Conservation (phyloP, 2,329 filamentous ascomycete species). For the Botrytis pseudocinerea region DNA sequence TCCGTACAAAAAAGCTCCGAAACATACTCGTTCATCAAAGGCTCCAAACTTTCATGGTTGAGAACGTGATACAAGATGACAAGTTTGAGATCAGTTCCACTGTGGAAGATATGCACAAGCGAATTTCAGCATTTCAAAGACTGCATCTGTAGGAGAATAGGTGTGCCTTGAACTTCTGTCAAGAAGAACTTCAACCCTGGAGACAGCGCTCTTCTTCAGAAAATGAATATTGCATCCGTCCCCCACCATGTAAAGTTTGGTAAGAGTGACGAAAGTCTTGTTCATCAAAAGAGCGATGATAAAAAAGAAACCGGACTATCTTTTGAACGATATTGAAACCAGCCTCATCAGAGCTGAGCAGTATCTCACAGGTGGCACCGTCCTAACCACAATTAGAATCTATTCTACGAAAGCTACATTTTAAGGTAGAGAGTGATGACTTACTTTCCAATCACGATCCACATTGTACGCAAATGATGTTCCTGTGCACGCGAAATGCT, state of each 20-base stretch:
- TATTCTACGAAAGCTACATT: background rate
- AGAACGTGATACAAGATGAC: background rate
- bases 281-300: background rate
- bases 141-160: background rate
- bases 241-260: background rate
- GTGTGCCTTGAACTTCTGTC: rapidly evolving
- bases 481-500: slow-evolving; percentile 28
- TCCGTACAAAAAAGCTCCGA: background rate
- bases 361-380: background rate
- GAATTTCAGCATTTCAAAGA: background rate
- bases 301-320: background rate
- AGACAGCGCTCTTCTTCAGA: background rate
- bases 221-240: background rate
- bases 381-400: background rate
- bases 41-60: too few relatives aligned
- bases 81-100: background rate
- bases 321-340: background rate
- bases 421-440: background rate
- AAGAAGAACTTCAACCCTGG: too few relatives aligned
- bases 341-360: background rate
- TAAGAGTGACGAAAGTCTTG: background rate
- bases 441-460: background rate
- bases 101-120: background rate
- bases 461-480: slow-evolving; percentile 28
- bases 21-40: background rate